These are phyloP conservation scores for Harringtonia lauricola DNA, from an alignment of 2,329 filamentous ascomycete species.

Conservation along the genomic window DNA sequence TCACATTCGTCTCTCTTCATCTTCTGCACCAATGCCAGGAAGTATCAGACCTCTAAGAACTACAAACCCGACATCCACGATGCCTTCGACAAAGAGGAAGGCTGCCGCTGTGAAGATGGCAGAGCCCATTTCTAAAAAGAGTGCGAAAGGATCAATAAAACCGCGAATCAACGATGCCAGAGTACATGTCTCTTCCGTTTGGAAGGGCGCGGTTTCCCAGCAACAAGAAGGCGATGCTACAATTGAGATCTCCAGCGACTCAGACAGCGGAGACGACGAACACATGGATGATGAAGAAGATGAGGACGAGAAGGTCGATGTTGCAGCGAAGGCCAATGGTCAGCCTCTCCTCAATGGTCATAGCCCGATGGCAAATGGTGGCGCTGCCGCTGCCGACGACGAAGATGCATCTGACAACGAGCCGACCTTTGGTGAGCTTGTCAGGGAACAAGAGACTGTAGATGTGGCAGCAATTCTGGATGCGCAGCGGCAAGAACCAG, in stretches of 20 bases:
- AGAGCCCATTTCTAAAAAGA: slow-evolving; percentile 40
- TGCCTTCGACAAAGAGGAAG: slow-evolving; percentile 53
- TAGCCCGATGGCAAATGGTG: no score
- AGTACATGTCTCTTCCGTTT: slow-evolving; percentile 34
- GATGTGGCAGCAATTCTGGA: slow-evolving; percentile 58
- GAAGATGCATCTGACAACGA: slow-evolving; percentile 31
- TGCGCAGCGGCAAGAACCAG: slow-evolving; percentile 9
- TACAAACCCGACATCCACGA: neutral
- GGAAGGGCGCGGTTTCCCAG: slow-evolving; percentile 15
- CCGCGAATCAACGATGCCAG: slow-evolving; percentile 46
- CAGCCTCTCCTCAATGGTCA: no score
- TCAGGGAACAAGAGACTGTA: slow-evolving; percentile 63
- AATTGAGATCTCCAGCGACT: slow-evolving; percentile 50
- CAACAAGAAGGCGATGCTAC: slow-evolving; percentile 17
- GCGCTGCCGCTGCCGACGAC: neutral
- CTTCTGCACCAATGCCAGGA: neutral
- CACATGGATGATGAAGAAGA: neutral
- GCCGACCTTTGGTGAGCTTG: slow-evolving; percentile 66
- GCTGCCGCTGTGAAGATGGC: slow-evolving; percentile 41
- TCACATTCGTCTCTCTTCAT: no score
- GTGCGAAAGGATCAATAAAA: slow-evolving; percentile 38
- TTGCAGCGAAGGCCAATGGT: neutral
- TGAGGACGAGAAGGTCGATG: neutral
- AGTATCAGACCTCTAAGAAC: neutral
- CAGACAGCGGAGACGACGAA: slow-evolving; percentile 14